A percentile compares a stretch with the other conserved stretches of the same genome.
Conservation (phyloP, 805 yeast species). For the Cyberlindnera maritima region DNA sequence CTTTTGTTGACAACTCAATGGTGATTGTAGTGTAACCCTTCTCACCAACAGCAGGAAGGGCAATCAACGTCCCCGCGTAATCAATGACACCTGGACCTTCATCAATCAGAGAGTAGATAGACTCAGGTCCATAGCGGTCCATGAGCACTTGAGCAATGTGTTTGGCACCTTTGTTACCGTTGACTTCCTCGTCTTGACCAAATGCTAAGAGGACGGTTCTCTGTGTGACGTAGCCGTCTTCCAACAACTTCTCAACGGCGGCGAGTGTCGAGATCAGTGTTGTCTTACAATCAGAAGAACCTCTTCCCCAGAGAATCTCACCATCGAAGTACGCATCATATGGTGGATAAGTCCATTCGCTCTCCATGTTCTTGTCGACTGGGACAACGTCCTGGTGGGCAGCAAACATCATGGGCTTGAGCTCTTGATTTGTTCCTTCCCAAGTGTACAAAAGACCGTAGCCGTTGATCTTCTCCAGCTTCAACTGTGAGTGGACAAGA, state of each 20-base stretch:
- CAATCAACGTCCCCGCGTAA: slow-evolving; percentile 36
- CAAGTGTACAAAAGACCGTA: slow-evolving; percentile 56
- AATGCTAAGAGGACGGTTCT: slow-evolving; percentile 48
- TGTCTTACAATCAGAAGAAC: too few relatives aligned
- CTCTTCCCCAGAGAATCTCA: slow-evolving; percentile 4
- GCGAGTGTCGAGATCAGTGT: not conserved
- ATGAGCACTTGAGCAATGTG: slow-evolving; percentile 14
- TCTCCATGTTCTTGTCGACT: slow-evolving; percentile 55
- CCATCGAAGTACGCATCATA: slow-evolving; percentile 69
- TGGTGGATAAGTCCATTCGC: slow-evolving; percentile 67
- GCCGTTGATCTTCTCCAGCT: too few relatives aligned
- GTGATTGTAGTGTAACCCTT: slow-evolving; percentile 56
- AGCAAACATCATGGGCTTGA: slow-evolving; percentile 66
- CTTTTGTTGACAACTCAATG: slow-evolving; percentile 52
- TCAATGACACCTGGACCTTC: slow-evolving; percentile 43
- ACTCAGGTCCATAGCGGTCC: slow-evolving; percentile 35
- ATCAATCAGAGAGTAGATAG: slow-evolving; percentile 61
- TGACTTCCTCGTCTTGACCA: slow-evolving; percentile 81
- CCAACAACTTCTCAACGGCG: too few relatives aligned
- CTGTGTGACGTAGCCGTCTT: too few relatives aligned
- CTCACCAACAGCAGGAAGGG: slow-evolving; percentile 56
- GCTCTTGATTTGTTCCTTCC: slow-evolving; percentile 47
- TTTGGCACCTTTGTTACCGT: slow-evolving; percentile 53
- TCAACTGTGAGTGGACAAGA: too few relatives aligned
- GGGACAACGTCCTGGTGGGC: slow-evolving; percentile 90